Percentiles rank a stretch among this genome's conserved stretches.
Conservation (phyloP, 2,329 filamentous ascomycete genomes). For the Ophiostoma angusticollis region DNA sequence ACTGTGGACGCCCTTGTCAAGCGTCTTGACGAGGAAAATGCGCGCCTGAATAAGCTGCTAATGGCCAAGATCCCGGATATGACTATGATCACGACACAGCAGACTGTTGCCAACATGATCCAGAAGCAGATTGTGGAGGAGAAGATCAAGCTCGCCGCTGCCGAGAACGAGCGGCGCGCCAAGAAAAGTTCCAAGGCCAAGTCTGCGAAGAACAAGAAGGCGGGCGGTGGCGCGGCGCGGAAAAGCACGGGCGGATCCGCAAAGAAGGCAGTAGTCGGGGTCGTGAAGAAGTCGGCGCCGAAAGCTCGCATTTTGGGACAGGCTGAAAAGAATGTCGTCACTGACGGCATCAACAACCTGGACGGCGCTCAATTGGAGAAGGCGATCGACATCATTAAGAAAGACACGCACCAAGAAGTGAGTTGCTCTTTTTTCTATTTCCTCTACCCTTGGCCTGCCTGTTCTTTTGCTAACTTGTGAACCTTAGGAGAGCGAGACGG, state of each 20-base stretch:
- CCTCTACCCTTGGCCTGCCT: too few species aligned
- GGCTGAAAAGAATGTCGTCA: constrained; percentile 84
- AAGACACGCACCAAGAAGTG: constrained; percentile 65
- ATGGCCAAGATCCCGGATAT: constrained; percentile 37
- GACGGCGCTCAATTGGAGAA: constrained; percentile 64
- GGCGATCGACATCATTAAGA: constrained; percentile 82
- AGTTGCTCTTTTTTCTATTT: constrained; percentile 27
- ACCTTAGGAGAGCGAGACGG: constrained; percentile 42
- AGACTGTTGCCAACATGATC: constrained; percentile 50
- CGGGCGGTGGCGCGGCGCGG: constrained; percentile 12
- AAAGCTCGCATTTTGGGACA: constrained; percentile 54
- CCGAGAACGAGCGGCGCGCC: constrained; percentile 44
- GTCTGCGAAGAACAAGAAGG: constrained; percentile 42
- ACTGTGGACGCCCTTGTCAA: constrained; percentile 40
- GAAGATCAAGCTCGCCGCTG: constrained; percentile 45
- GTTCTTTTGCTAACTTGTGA: constrained; percentile 8
- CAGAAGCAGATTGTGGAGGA: constrained; percentile 64
- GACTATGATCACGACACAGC: constrained; percentile 41
- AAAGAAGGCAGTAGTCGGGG: constrained; percentile 15
- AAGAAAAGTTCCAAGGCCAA: constrained; percentile 39
- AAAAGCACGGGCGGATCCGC: neutral
- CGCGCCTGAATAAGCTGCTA: constrained; percentile 43
- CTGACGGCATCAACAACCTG: constrained; percentile 69
- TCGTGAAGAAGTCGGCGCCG: constrained; percentile 25
- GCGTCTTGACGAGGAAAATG: constrained; percentile 42